Base-by-base conservation (phyloP, 768 basidiomycete genomes). In the Lentinula lateritia region DNA sequence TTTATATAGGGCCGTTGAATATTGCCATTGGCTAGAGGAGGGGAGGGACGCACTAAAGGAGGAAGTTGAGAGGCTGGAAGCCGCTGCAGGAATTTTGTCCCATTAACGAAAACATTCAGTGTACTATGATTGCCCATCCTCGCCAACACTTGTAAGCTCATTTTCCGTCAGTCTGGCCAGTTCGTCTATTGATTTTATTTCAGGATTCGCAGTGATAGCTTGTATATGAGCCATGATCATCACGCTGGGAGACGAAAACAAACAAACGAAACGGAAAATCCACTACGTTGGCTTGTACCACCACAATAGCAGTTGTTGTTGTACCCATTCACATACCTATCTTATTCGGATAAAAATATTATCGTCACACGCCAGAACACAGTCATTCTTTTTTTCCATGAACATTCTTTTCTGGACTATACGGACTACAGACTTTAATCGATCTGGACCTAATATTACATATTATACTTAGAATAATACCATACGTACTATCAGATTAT, bases 1-100 rank as follows among this genome's bases (percentile, higher is more conserved):
- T 2, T 73, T 96, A 50, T 92, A 93, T 70, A 85, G 92, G 41
- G 92, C 93, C 2, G 90, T 89, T 59, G 90, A 93, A 68, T 93
- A 95, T 66, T 86, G 89, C 68, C 81, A 77, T 39, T 95, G 89
- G 89, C 75, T 95, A n/a, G 92, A 94, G 69, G 86, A 93, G 67
- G 89, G 91, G 7, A 80, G 87, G 52, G 84, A 87, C 52, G 87
- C 88, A 0, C 76, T 96, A 48, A 74, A 75, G 63, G 78, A 80
- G 36, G 93, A 96, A 73, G 86, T 93, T 2, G 62, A 77, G 41
- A 78, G 84, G 63, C 74, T 89, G 5, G 90, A 94, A 74, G 75
- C 82, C 15, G 58, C 55, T 59, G 59, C 62, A 28, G 58, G 58
- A 20, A 59, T 59, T 48, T 41, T 20, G 4, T 20, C 58, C 34